A percentile compares a stretch with the other conserved stretches of the same genome.
phyloP scores from a whole-genome alignment of 768 basidiomycete species.

The Jaapia argillacea region DNA sequence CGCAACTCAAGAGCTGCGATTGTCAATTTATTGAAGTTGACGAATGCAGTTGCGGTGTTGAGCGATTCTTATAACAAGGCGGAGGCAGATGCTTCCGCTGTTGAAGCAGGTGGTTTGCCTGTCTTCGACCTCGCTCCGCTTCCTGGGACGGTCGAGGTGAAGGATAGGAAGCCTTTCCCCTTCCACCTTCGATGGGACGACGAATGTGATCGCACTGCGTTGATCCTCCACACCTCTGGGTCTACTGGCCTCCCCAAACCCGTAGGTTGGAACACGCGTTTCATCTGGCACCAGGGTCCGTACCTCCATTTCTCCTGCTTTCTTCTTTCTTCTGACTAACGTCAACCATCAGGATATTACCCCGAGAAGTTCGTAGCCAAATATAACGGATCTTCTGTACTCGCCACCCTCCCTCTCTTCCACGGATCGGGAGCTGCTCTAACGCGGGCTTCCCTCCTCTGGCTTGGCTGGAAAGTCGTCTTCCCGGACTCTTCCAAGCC shows the following conservation, averaged over 20 bases:
- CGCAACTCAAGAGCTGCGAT: slow-evolving; percentile 4
- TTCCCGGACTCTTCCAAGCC: slow-evolving; percentile 2
- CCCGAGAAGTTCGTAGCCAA: slow-evolving; percentile 4
- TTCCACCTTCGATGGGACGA: not conserved
- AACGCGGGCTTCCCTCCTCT: slow-evolving; percentile 1
- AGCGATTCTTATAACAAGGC: slow-evolving; percentile 3
- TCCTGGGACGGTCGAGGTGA: not conserved
- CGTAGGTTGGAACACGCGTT: slow-evolving; percentile 2
- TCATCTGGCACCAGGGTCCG: slow-evolving; percentile 2
- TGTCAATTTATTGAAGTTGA: slow-evolving; percentile 5
- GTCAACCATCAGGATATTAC: not conserved
- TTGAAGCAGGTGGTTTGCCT: not conserved
- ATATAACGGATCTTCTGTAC: slow-evolving; percentile 4
- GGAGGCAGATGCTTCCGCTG: slow-evolving; percentile 3
- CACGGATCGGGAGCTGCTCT: slow-evolving; percentile 3
- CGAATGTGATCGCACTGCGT: slow-evolving; percentile 1
- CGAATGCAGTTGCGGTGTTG: slow-evolving; percentile 2
- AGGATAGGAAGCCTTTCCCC: slow-evolving; percentile 4
- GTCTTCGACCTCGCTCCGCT: not conserved
- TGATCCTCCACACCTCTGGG: slow-evolving; percentile 2
- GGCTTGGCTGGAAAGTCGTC: slow-evolving; percentile 1
- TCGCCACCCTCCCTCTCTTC: slow-evolving; percentile 5
- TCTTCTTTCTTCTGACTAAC: not conserved
- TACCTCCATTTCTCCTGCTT: not conserved
- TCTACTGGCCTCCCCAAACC: slow-evolving; percentile 3